Evolutionary conservation across 1,284 basidiomycete genomes (phyloP).

Genomic region (Lignosus rhinocerotis): DNA sequence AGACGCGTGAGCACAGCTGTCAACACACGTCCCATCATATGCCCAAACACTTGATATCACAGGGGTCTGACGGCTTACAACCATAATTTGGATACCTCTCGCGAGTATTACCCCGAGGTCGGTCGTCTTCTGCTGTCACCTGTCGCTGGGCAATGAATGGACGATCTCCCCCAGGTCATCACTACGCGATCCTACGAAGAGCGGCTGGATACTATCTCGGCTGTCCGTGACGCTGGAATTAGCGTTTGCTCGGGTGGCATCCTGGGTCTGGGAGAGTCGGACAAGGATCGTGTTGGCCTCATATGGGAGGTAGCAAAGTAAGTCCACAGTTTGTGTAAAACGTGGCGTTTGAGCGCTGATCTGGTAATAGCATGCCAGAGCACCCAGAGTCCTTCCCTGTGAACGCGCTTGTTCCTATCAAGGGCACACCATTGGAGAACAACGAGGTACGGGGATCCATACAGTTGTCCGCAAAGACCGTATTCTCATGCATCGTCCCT

Average conservation of each 20-base stretch:
- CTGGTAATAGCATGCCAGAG: conserved; percentile 74
- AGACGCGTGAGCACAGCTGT: conserved; percentile 68
- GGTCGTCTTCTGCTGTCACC: background rate
- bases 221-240: conserved; percentile 93
- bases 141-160: conserved; percentile 3
- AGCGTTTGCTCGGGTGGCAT: conserved; percentile 98
- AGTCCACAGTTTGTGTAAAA: conserved; percentile 28
- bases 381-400: conserved; percentile 99
- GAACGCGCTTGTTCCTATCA: conserved; percentile 87
- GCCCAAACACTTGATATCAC: conserved; percentile 9
- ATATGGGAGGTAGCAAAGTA: conserved; percentile 94
- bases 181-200: conserved; percentile 96
- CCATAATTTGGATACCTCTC: conserved; percentile 97
- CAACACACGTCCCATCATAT: conserved; percentile 1
- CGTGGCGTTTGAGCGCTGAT: conserved; percentile 6
- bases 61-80: conserved; percentile 97
- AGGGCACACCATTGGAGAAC: conserved; percentile 71
- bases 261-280: conserved; percentile 90
- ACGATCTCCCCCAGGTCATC: conserved; percentile 66
- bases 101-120: conserved; percentile 95
- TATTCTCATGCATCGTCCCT: background rate
- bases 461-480: background rate
- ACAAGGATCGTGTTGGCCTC: conserved; percentile 88
- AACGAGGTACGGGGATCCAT: conserved; percentile 54
- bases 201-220: conserved; percentile 84